Percentiles rank a stretch among this genome's conserved stretches.
phyloP scores from a whole-genome alignment of 805 yeast species.

The Schwanniomyces pseudopolymorphus region DNA sequence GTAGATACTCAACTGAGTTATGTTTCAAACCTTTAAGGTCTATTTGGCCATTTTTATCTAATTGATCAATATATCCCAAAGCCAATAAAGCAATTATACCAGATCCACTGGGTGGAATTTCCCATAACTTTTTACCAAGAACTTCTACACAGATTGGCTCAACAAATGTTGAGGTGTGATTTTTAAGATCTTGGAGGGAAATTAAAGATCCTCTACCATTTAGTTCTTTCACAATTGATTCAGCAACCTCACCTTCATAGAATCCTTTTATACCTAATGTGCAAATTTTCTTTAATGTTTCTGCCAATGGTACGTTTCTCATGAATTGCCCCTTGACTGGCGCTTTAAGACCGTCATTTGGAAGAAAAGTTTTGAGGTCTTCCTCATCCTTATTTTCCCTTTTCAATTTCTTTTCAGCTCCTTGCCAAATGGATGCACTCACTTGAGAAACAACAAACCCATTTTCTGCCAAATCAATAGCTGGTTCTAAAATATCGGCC shows the following conservation, averaged over 20 bases:
- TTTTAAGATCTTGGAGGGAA: slow-evolving; percentile 51
- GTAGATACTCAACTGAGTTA: slow-evolving; percentile 71
- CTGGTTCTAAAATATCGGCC: slow-evolving; percentile 59
- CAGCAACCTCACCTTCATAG: slow-evolving; percentile 70
- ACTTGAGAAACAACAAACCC: slow-evolving; percentile 67
- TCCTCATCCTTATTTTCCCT: slow-evolving; percentile 33
- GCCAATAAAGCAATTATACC: slow-evolving; percentile 76
- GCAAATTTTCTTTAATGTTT: slow-evolving; percentile 52
- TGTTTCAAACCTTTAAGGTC: slow-evolving; percentile 49
- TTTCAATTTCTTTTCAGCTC: slow-evolving; percentile 38
- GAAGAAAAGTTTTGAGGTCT: slow-evolving; percentile 30
- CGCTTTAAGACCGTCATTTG: slow-evolving; percentile 27
- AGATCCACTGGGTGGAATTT: slow-evolving; percentile 83
- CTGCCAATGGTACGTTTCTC: slow-evolving; percentile 52
- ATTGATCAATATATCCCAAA: slow-evolving; percentile 59
- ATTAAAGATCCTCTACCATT: slow-evolving; percentile 55
- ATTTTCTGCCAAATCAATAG: slow-evolving; percentile 64
- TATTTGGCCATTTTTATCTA: slow-evolving; percentile 44
- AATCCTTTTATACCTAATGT: slow-evolving; percentile 61
- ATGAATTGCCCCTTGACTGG: slow-evolving; percentile 63
- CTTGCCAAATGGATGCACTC: slow-evolving; percentile 51
- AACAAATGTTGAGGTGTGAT: slow-evolving; percentile 61
- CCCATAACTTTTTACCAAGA: slow-evolving; percentile 62
- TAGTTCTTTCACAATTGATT: slow-evolving; percentile 57
- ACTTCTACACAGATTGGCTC: slow-evolving; percentile 60